Conservation (phyloP, 371 early-diverging fungal genomes). For the Basidiobolus meristosporus region DNA sequence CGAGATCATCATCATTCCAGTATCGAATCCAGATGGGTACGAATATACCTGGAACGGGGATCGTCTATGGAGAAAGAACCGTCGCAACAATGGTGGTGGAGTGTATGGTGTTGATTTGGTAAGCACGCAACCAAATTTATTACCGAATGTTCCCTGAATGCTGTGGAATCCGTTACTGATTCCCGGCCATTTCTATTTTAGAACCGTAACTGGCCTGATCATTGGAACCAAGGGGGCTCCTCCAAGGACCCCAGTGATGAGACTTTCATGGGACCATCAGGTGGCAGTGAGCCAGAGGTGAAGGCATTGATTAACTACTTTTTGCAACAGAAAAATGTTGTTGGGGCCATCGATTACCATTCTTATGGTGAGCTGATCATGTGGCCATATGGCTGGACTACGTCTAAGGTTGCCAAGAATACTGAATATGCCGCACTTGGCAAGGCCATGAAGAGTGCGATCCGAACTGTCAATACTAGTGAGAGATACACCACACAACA, state of each 20-base stretch:
- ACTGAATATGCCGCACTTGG: neutral
- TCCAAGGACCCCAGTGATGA: constrained; percentile 14
- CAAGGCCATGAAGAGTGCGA: no score
- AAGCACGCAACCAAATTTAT: neutral
- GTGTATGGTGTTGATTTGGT: constrained; percentile 14
- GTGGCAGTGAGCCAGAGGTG: constrained; percentile 17
- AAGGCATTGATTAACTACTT: constrained; percentile 13
- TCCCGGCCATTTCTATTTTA: neutral
- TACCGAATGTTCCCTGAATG: no score
- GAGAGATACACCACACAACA: neutral
- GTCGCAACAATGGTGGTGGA: constrained; percentile 9
- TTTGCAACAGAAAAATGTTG: constrained; percentile 6
- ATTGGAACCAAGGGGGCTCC: constrained; percentile 21
- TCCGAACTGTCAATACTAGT: no score
- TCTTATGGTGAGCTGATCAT: constrained; percentile 12
- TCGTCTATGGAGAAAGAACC: constrained; percentile 42
- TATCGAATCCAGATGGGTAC: constrained; percentile 33
- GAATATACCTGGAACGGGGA: constrained; percentile 19
- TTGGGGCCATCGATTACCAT: constrained; percentile 23
- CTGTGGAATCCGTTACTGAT: no score
- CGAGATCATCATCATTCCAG: constrained; percentile 25
- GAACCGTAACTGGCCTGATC: constrained; percentile 18
- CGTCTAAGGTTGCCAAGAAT: neutral
- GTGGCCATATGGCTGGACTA: constrained; percentile 9
- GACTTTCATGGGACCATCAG: constrained; percentile 17